Conservation (phyloP, 2,329 filamentous ascomycete genomes). For the Arthrobotrys megalospora region DNA sequence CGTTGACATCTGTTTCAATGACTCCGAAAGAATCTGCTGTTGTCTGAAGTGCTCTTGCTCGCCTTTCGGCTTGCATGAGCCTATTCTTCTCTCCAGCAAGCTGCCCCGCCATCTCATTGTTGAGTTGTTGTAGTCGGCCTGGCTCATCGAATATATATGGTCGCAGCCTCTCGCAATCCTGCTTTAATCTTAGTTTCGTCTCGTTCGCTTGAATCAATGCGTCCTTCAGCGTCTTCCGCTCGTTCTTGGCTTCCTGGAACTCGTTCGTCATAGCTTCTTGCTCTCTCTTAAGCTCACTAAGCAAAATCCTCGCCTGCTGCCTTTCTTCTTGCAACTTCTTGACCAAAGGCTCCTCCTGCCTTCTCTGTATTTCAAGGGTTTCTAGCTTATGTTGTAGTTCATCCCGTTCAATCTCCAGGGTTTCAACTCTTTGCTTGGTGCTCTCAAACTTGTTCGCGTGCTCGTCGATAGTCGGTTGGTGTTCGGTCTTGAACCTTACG, state of each 20-base stretch:
- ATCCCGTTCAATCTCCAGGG: slow-evolving; percentile 86
- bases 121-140: slow-evolving; percentile 82
- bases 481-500: slow-evolving; percentile 88
- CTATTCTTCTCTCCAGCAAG: slow-evolving; percentile 83
- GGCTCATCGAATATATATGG: slow-evolving; percentile 95
- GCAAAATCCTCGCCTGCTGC: slow-evolving; percentile 77
- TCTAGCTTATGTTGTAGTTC: slow-evolving; percentile 84
- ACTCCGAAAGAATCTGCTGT: slow-evolving; percentile 90
- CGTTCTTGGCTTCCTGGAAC: slow-evolving; percentile 71
- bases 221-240: slow-evolving; percentile 65
- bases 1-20: slow-evolving; percentile 85
- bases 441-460: slow-evolving; percentile 92
- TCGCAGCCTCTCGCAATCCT: slow-evolving; percentile 89
- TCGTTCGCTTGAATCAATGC: slow-evolving; percentile 55
- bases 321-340: slow-evolving; percentile 88
- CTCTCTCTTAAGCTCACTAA: slow-evolving; percentile 73
- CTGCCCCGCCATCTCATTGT: slow-evolving; percentile 85
- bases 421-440: slow-evolving; percentile 89
- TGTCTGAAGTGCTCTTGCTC: slow-evolving; percentile 90
- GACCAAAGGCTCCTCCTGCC: slow-evolving; percentile 84
- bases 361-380: slow-evolving; percentile 84
- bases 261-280: slow-evolving; percentile 76
- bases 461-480: slow-evolving; percentile 89
- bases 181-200: slow-evolving; percentile 75
- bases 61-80: slow-evolving; percentile 88